Evolutionary conservation across 371 early-diverging fungal genomes (phyloP).

Genomic region (Apophysomyces ossiformis): DNA sequence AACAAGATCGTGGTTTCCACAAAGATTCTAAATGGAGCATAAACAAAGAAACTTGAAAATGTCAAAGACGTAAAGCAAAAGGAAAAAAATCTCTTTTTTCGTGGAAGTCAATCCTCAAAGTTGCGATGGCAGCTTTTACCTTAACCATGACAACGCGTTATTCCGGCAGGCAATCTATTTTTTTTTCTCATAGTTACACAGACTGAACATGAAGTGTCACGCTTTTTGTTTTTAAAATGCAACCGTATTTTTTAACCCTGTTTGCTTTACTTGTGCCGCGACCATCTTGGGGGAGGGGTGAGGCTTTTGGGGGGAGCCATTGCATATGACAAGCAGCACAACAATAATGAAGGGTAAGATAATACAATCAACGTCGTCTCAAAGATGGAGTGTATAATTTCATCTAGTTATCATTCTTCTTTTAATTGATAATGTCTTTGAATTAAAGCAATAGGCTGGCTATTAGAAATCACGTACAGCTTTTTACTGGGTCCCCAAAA

Average conservation of each 20-base stretch:
- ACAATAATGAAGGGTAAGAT: neutral
- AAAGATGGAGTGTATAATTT: no score
- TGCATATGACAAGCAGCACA: no score
- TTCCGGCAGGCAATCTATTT: neutral
- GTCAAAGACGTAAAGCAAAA: no score
- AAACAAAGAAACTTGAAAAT: no score
- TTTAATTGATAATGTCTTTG: no score
- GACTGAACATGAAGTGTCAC: neutral
- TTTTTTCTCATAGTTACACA: slow-evolving; percentile 4
- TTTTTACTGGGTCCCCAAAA: neutral
- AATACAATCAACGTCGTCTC: neutral
- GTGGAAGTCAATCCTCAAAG: no score
- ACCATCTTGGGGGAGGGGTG: neutral
- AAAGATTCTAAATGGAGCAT: no score
- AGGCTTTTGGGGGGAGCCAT: neutral
- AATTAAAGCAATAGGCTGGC: neutral
- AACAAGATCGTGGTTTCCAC: no score
- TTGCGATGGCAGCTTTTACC: no score
- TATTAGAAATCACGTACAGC: neutral
- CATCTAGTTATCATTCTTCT: no score
- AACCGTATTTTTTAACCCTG: neutral
- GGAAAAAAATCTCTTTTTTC: no score
- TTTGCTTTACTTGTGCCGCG: slow-evolving; percentile 1
- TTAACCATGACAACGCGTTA: neutral
- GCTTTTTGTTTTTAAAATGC: neutral